Conservation (phyloP, 2,329 filamentous ascomycete genomes). For the Phialophora chinensis region DNA sequence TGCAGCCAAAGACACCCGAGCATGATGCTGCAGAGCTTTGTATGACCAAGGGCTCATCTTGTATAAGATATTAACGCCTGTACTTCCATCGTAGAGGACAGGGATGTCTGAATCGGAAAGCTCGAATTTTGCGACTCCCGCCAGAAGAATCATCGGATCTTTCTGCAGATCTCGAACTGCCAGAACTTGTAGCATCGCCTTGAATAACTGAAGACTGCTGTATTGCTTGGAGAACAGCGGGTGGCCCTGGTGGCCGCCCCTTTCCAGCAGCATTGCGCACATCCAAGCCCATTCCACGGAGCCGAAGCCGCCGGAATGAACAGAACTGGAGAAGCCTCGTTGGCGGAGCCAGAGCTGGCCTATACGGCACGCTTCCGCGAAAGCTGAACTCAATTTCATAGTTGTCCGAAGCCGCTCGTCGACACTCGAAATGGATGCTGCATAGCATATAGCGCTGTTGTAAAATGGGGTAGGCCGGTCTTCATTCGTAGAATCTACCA, state of each 20-base stretch:
- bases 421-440: slow-evolving; percentile 74
- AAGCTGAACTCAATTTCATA: slow-evolving; percentile 70
- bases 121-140: slow-evolving; percentile 47
- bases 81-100: slow-evolving; percentile 76
- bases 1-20: slow-evolving; percentile 73
- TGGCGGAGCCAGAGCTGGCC: slow-evolving; percentile 90
- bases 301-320: slow-evolving; percentile 84
- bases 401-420: slow-evolving; percentile 70
- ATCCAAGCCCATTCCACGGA: slow-evolving; percentile 89
- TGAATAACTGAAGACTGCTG: slow-evolving; percentile 92
- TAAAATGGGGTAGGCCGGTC: slow-evolving; percentile 75
- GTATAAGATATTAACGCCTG: slow-evolving; percentile 81
- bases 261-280: slow-evolving; percentile 78
- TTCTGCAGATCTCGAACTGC: slow-evolving; percentile 75
- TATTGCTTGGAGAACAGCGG: slow-evolving; percentile 78
- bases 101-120: slow-evolving; percentile 60
- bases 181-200: slow-evolving; percentile 87
- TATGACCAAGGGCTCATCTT: slow-evolving; percentile 93
- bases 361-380: slow-evolving; percentile 82
- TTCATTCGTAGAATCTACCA: slow-evolving; percentile 20
- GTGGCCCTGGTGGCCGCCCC: slow-evolving; percentile 73
- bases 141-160: slow-evolving; percentile 59
- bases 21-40: slow-evolving; percentile 72
- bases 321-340: slow-evolving; percentile 73
- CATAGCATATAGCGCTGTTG: slow-evolving; percentile 82